These are phyloP conservation scores for Lantana camara DNA, from an alignment of 257 asterid genomes.

Conservation along the genomic window DNA sequence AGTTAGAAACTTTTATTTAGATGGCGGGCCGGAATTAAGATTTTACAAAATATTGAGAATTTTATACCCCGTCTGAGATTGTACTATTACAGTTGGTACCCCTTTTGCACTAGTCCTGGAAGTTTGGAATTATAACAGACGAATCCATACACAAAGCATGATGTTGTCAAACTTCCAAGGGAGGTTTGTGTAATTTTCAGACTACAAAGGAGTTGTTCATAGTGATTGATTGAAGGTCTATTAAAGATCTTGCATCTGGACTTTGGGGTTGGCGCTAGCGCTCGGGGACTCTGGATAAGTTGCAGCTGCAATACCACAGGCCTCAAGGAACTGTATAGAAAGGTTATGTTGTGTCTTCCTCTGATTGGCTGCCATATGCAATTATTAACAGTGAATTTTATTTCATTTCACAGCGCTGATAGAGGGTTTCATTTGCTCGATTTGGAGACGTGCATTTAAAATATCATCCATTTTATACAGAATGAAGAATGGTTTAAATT, in stretches of 20 bases:
- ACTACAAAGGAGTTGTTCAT: no score
- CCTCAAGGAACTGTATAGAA: slow-evolving; percentile 85
- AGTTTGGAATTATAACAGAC: no score
- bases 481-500: slow-evolving; percentile 44
- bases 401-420: slow-evolving; percentile 68
- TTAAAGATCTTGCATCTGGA: slow-evolving; percentile 87
- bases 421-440: slow-evolving; percentile 81
- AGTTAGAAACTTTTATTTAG: no score
- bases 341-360: slow-evolving; percentile 51
- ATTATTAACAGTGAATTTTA: slow-evolving; percentile 33
- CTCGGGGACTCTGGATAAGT: slow-evolving; percentile 99
- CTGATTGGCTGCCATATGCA: slow-evolving; percentile 26
- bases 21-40: no score
- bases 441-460: slow-evolving; percentile 91
- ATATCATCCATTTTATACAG: slow-evolving; percentile 76
- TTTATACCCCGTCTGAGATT: no score
- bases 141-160: no score
- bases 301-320: slow-evolving; percentile 94
- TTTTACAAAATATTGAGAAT: no score
- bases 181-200: no score
- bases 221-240: background rate
- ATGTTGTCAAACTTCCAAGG: no score
- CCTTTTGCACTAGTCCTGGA: no score
- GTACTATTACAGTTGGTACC: no score
- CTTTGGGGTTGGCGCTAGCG: slow-evolving; percentile 98